Evolutionary conservation across 1,284 basidiomycete species (phyloP).

Genomic region (Tilletia caries): DNA sequence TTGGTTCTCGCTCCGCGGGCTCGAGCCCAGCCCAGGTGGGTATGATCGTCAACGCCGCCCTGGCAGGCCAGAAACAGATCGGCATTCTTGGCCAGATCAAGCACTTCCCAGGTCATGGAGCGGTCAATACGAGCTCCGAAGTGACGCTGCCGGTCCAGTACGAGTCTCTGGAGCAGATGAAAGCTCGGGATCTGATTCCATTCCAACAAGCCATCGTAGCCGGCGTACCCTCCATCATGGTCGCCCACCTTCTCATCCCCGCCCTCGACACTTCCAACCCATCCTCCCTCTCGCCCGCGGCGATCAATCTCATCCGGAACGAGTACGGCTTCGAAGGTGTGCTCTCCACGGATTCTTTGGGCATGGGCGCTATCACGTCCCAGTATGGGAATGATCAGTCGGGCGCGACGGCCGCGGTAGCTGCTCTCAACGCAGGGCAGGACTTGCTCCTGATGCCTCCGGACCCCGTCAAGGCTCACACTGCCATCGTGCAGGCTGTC

Average conservation of each 20-base stretch:
- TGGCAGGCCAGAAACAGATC: neutral
- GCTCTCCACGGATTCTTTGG: neutral
- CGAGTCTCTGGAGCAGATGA: neutral
- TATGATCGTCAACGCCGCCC: neutral
- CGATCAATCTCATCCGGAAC: neutral
- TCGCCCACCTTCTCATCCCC: neutral
- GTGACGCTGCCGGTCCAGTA: neutral
- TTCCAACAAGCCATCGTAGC: neutral
- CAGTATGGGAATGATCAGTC: neutral
- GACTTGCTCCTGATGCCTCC: neutral
- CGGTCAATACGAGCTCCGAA: neutral
- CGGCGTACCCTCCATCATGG: slow-evolving; percentile 1
- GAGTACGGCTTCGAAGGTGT: neutral
- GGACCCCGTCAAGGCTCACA: slow-evolving; percentile 2
- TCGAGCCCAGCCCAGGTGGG: neutral
- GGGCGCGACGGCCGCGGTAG: neutral
- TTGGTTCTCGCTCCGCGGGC: neutral
- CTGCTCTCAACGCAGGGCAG: neutral
- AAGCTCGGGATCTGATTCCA: neutral
- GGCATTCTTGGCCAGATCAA: neutral
- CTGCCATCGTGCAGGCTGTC: neutral
- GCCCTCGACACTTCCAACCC: neutral
- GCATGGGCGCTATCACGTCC: neutral
- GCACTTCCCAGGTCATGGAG: neutral
- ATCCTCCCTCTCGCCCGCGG: slow-evolving; percentile 3